phyloP scores from a whole-genome alignment of 148 eudicot genomes.

The Nepenthes mirabilis region DNA sequence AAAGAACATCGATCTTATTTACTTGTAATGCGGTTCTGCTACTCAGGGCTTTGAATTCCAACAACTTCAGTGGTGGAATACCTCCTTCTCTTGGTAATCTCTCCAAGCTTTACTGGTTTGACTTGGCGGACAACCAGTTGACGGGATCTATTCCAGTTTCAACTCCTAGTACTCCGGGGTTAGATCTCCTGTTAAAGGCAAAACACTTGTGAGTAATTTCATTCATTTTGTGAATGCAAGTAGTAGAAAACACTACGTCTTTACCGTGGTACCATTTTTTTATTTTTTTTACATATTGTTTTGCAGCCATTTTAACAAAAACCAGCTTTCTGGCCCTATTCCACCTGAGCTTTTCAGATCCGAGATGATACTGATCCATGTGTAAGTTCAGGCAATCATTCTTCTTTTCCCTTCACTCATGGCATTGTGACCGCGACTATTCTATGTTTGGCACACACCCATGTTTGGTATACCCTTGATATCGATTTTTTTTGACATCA shows the following conservation, averaged over 20 bases:
- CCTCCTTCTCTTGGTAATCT: constrained; percentile 75
- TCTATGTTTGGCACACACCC: no score
- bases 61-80: constrained; percentile 67
- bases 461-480: no score
- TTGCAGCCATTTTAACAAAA: constrained; percentile 83
- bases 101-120: constrained; percentile 76
- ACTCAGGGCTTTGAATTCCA: constrained; percentile 71
- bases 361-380: constrained; percentile 61
- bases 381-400: constrained; percentile 32
- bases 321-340: constrained; percentile 68
- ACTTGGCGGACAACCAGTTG: constrained; percentile 73
- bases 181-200: constrained; percentile 56
- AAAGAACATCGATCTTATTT: no score
- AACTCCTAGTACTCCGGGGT: constrained; percentile 38
- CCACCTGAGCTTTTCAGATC: constrained; percentile 59
- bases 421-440: not conserved
- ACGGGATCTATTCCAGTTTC: constrained; percentile 73
- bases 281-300: not conserved
- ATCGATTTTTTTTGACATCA: no score
- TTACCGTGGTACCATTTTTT: not conserved
- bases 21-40: not conserved
- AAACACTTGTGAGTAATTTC: constrained; percentile 69
- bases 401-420: not conserved
- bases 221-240: not conserved
- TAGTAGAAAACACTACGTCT: not conserved